These are phyloP conservation scores for Alloteropsis semialata DNA, from an alignment of 176 grass and related monocot genomes.

Conservation along the genomic window DNA sequence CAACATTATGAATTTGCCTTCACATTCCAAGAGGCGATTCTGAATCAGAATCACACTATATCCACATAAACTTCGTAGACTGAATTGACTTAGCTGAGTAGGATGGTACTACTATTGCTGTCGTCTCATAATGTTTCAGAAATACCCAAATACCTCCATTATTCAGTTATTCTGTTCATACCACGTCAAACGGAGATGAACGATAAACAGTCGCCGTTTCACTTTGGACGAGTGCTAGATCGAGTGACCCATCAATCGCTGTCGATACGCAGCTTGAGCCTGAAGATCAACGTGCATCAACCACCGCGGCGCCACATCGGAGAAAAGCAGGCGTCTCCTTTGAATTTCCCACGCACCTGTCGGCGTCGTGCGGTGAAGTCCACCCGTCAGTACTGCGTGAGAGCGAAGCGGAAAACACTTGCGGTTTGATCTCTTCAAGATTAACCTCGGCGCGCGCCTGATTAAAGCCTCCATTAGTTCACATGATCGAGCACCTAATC, in stretches of 20 bases:
- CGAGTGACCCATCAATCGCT: neutral
- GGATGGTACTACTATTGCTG: neutral
- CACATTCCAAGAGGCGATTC: neutral
- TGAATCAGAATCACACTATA: neutral
- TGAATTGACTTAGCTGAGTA: neutral
- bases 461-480: conserved; percentile 12
- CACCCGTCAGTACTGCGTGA: conserved; percentile 10
- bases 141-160: neutral
- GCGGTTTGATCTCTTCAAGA: conserved; percentile 8
- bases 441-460: neutral
- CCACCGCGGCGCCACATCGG: conserved; percentile 11
- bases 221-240: neutral
- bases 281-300: conserved; percentile 41
- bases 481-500: neutral
- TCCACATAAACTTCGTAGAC: too few species aligned
- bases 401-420: neutral
- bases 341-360: neutral
- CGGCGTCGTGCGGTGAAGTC: conserved; percentile 5
- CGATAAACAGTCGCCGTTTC: neutral
- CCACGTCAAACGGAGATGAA: neutral
- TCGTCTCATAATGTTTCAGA: neutral
- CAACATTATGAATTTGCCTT: neutral
- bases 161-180: neutral
- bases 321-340: neutral
- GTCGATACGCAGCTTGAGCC: conserved; percentile 5